These are phyloP conservation scores for Gloeopeniophorella convolvens DNA, from an alignment of 768 basidiomycete species.

Conservation along the genomic window DNA sequence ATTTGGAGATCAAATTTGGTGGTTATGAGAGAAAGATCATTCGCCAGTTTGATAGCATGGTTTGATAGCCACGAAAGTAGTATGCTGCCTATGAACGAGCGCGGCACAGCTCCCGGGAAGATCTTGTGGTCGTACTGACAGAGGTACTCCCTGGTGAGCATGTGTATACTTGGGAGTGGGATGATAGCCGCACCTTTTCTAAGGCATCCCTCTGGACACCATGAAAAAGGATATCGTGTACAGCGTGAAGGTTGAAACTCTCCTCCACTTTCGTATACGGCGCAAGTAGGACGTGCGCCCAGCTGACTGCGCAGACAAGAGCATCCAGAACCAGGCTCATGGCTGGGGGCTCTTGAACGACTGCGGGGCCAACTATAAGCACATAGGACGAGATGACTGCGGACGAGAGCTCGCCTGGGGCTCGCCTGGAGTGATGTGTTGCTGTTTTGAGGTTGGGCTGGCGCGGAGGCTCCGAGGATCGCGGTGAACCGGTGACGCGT, in stretches of 20 bases:
- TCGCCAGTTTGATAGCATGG: slow-evolving; percentile 42
- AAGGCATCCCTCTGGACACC: slow-evolving; percentile 44
- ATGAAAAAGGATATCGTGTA: slow-evolving; percentile 80
- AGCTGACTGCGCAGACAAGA: slow-evolving; percentile 44
- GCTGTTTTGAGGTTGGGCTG: too few species aligned
- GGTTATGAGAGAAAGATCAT: slow-evolving; percentile 35
- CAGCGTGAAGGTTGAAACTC: slow-evolving; percentile 90
- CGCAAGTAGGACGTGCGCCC: slow-evolving; percentile 65
- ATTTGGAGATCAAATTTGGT: slow-evolving; percentile 69
- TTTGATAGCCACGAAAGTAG: slow-evolving; percentile 52
- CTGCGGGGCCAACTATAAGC: too few species aligned
- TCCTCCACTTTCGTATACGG: slow-evolving; percentile 98
- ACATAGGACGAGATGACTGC: too few species aligned
- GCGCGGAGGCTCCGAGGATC: too few species aligned
- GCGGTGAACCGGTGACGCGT: too few species aligned
- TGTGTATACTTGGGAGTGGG: slow-evolving; percentile 8
- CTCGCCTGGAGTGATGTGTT: too few species aligned
- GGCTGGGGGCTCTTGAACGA: neutral
- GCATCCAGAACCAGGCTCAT: slow-evolving; percentile 43
- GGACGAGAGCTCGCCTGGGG: too few species aligned
- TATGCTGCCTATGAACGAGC: slow-evolving; percentile 79
- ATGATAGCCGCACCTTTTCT: slow-evolving; percentile 33
- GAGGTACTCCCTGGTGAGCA: neutral
- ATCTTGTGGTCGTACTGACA: slow-evolving; percentile 90
- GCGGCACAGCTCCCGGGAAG: slow-evolving; percentile 85